Percentiles rank a stretch among this genome's conserved stretches.
phyloP scores from a whole-genome alignment of 1,284 basidiomycete genomes.

The Ganoderma boninense region DNA sequence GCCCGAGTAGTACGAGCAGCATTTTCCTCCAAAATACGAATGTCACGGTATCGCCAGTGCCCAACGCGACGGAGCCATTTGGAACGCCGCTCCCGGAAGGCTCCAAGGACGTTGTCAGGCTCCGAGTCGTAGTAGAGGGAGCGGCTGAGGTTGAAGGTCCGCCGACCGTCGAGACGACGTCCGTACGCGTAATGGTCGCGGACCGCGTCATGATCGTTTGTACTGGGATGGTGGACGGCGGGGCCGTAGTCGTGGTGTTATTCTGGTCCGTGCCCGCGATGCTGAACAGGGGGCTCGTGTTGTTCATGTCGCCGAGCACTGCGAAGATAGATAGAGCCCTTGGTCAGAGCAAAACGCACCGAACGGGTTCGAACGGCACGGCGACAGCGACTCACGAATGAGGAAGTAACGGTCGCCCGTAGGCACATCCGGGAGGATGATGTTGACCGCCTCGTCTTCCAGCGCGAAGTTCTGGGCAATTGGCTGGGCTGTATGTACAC shows the following conservation, averaged over 20 bases:
- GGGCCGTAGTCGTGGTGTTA: not conserved
- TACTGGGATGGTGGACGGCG: not conserved
- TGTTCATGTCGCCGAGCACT: slow-evolving; percentile 17
- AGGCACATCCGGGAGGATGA: slow-evolving; percentile 12
- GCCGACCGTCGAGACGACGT: slow-evolving; percentile 7
- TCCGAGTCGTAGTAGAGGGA: not conserved
- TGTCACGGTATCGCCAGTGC: not conserved
- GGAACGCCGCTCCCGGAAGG: not conserved
- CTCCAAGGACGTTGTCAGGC: not conserved
- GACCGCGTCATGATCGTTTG: slow-evolving; percentile 11
- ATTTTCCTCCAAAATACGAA: not conserved
- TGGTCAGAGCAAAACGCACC: too few relatives aligned
- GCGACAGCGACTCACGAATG: not conserved
- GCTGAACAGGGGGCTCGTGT: slow-evolving; percentile 12
- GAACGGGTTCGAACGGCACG: too few relatives aligned
- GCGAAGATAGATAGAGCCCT: too few relatives aligned
- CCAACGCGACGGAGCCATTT: not conserved
- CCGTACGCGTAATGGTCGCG: slow-evolving; percentile 5
- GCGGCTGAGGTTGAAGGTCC: not conserved
- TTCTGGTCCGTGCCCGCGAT: slow-evolving; percentile 3
- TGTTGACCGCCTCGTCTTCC: slow-evolving; percentile 12
- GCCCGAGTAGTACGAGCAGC: not conserved
- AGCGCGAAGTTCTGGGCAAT: slow-evolving; percentile 6
- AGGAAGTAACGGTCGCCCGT: slow-evolving; percentile 12
- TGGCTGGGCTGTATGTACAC: not conserved